Conservation (phyloP, 495 filamentous ascomycete species). For the Talaromyces nanjingensis region DNA sequence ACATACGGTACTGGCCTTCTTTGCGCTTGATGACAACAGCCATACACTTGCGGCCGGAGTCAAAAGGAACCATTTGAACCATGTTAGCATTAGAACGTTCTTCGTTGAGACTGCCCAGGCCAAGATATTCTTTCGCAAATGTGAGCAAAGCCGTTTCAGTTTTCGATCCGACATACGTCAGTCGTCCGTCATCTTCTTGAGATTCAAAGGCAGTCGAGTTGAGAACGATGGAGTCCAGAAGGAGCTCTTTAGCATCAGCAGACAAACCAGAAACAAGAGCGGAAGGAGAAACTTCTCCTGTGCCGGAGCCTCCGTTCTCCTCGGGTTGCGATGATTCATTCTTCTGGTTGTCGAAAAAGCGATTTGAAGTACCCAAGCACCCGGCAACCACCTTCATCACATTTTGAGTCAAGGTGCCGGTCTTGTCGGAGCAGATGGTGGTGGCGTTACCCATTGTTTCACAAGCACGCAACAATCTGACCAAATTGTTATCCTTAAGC, state of each 20-base stretch:
- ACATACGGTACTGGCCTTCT: conserved; percentile 62
- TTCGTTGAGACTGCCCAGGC: conserved; percentile 62
- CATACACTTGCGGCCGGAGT: conserved; percentile 86
- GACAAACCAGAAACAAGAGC: conserved; percentile 56
- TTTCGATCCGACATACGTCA: conserved; percentile 78
- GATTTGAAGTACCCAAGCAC: conserved; percentile 59
- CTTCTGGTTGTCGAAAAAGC: conserved; percentile 55
- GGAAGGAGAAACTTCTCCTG: conserved; percentile 40
- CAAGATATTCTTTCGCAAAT: conserved; percentile 70
- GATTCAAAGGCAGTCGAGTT: conserved; percentile 91
- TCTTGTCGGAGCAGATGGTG: conserved; percentile 95
- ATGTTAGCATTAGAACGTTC: conserved; percentile 63
- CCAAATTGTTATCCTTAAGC: conserved; percentile 92
- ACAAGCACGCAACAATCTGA: conserved; percentile 83
- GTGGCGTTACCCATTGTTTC: conserved; percentile 99
- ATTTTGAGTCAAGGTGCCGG: conserved; percentile 89
- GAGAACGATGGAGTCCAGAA: conserved; percentile 69
- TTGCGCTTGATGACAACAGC: conserved; percentile 63
- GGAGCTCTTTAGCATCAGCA: conserved; percentile 49
- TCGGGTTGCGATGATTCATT: conserved; percentile 19
- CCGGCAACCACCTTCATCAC: conserved; percentile 85
- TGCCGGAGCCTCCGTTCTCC: conserved; percentile 16
- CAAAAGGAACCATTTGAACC: conserved; percentile 75
- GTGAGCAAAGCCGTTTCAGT: conserved; percentile 79
- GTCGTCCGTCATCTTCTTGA: conserved; percentile 52